A percentile compares a stretch with the other conserved stretches of the same genome.
These are phyloP conservation scores for Rhizopogon parksii DNA, from an alignment of 1,284 basidiomycete species.

Conservation along the genomic window DNA sequence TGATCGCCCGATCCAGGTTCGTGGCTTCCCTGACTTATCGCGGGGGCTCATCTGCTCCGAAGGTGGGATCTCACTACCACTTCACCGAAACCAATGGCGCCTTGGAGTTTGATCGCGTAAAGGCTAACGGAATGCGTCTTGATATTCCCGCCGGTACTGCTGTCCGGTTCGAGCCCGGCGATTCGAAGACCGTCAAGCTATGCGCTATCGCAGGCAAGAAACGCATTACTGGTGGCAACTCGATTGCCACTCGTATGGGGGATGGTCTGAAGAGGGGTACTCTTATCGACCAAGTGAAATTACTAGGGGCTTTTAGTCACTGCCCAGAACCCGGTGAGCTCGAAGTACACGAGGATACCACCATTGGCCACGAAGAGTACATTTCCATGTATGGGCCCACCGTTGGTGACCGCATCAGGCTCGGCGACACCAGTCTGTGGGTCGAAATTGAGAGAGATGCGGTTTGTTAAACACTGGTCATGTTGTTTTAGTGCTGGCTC, in stretches of 20 bases:
- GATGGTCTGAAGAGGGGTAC: constrained; percentile 10
- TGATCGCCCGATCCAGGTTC: constrained; percentile 85
- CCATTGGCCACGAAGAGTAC: constrained; percentile 64
- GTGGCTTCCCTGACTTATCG: not conserved
- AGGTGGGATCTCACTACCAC: constrained; percentile 91
- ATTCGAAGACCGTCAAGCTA: constrained; percentile 78
- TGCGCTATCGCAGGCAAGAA: constrained; percentile 73
- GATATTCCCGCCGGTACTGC: constrained; percentile 94
- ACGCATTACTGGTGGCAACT: constrained; percentile 77
- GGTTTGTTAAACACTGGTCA: constrained; percentile 35
- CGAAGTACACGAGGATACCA: constrained; percentile 41
- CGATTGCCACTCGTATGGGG: constrained; percentile 29
- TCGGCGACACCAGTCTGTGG: constrained; percentile 91
- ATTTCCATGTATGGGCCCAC: constrained; percentile 95
- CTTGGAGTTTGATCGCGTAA: constrained; percentile 77
- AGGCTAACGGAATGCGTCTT: constrained; percentile 79
- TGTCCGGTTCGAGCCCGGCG: constrained; percentile 94
- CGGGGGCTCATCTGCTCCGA: constrained; percentile 8
- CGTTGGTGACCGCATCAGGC: constrained; percentile 78
- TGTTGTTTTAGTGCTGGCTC: not conserved
- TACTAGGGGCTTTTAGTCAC: constrained; percentile 56
- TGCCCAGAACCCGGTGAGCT: constrained; percentile 51
- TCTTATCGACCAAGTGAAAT: constrained; percentile 17
- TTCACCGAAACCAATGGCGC: constrained; percentile 87
- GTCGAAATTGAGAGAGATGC: constrained; percentile 87